Evolutionary conservation across 805 yeast genomes (phyloP).

Genomic region (Candida bentonensis): DNA sequence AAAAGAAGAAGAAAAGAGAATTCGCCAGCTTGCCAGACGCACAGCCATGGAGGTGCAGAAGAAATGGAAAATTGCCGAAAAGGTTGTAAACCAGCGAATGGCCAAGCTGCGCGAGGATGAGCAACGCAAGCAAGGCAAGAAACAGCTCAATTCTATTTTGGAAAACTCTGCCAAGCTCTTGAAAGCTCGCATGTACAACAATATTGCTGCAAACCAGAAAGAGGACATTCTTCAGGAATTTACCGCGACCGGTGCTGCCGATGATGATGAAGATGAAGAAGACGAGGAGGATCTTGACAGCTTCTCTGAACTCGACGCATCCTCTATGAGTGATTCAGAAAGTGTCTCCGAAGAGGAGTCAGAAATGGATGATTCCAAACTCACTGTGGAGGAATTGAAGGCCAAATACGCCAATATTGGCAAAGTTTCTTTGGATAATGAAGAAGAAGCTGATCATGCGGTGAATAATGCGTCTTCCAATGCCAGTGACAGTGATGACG

Average conservation of each 20-base stretch:
- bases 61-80: slow-evolving; percentile 83
- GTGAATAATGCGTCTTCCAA: too few species aligned
- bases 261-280: slow-evolving; percentile 22
- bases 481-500: background rate
- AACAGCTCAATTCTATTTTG: slow-evolving; percentile 73
- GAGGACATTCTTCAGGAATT: slow-evolving; percentile 19
- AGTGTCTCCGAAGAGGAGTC: slow-evolving; percentile 13
- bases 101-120: slow-evolving; percentile 53
- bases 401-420: slow-evolving; percentile 30
- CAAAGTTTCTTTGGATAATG: background rate
- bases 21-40: slow-evolving; percentile 58
- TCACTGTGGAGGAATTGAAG: slow-evolving; percentile 42
- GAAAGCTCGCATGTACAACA: slow-evolving; percentile 58
- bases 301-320: slow-evolving; percentile 18
- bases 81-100: slow-evolving; percentile 55
- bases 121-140: slow-evolving; percentile 68
- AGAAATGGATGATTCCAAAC: slow-evolving; percentile 30
- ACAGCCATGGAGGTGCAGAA: slow-evolving; percentile 76
- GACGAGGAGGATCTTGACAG: slow-evolving; percentile 19
- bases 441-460: background rate
- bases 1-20: slow-evolving; percentile 60
- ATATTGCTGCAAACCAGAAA: slow-evolving; percentile 10
- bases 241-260: slow-evolving; percentile 10
- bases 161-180: slow-evolving; percentile 83
- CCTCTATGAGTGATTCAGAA: slow-evolving; percentile 6